A percentile compares a stretch with the other conserved stretches of the same genome.
These are phyloP conservation scores for Teratosphaeria nubilosa DNA, from an alignment of 2,329 filamentous ascomycete species.

Conservation along the genomic window DNA sequence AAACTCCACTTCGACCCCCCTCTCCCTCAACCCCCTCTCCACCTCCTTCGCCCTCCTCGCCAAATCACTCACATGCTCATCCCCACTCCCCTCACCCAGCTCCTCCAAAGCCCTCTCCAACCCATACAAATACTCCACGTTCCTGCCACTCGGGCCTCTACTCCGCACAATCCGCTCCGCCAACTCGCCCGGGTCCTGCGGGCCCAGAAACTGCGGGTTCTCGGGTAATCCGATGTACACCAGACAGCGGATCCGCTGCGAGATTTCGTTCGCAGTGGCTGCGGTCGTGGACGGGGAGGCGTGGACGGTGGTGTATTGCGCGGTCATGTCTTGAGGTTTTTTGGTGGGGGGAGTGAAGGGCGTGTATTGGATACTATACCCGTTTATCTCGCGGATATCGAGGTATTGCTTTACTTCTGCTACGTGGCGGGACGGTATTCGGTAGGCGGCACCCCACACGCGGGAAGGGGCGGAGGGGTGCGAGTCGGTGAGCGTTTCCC, in stretches of 20 bases:
- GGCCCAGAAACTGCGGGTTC: constrained; percentile 84
- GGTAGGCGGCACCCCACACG: constrained; percentile 76
- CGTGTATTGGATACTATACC: constrained; percentile 87
- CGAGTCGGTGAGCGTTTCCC: constrained; percentile 61
- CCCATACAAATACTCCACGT: constrained; percentile 77
- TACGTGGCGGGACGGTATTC: constrained; percentile 71
- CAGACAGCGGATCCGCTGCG: constrained; percentile 46
- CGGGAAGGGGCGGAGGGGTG: constrained; percentile 50
- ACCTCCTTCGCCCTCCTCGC: constrained; percentile 60
- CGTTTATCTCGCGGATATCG: constrained; percentile 94
- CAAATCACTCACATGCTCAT: constrained; percentile 77
- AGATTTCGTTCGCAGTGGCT: neutral
- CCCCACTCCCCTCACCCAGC: constrained; percentile 65
- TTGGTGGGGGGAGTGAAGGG: constrained; percentile 57
- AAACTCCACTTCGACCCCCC: neutral
- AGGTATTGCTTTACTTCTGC: constrained; percentile 79
- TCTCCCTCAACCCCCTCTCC: constrained; percentile 28
- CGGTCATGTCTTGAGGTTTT: constrained; percentile 41
- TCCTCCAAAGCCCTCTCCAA: constrained; percentile 65
- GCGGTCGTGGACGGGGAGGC: neutral
- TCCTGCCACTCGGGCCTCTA: constrained; percentile 74
- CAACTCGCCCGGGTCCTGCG: constrained; percentile 66
- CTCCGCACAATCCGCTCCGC: constrained; percentile 72
- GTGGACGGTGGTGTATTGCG: constrained; percentile 8
- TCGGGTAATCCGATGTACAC: constrained; percentile 92